These are phyloP conservation scores for Chrysanthemum seticuspe DNA, from an alignment of 129 eudicot species.

Conservation along the genomic window DNA sequence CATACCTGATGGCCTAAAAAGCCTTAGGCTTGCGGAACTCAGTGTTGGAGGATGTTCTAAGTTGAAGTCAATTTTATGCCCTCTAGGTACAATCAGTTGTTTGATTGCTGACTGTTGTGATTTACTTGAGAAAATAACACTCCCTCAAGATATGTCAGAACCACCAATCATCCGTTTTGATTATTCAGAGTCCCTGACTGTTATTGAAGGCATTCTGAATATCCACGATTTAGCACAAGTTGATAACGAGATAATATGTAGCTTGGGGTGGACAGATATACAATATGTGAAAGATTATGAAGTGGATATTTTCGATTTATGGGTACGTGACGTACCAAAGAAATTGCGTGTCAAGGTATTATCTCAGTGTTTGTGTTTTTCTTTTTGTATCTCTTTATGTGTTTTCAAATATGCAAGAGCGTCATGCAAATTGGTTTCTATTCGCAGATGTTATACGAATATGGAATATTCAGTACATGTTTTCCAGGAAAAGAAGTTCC, in stretches of 20 bases:
- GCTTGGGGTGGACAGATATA: constrained; percentile 13
- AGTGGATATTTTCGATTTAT: too few relatives aligned
- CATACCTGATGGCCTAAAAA: constrained; percentile 23
- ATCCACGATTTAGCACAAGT: background rate
- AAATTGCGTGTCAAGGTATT: background rate
- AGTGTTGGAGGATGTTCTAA: background rate
- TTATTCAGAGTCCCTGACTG: background rate
- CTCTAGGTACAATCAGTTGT: background rate
- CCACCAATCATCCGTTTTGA: background rate
- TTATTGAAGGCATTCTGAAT: constrained; percentile 2
- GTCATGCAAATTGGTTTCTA: background rate
- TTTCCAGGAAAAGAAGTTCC: background rate
- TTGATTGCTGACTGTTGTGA: background rate
- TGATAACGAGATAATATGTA: constrained; percentile 1
- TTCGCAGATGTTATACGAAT: background rate
- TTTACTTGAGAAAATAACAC: background rate
- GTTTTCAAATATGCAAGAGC: background rate
- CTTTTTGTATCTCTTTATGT: too few relatives aligned
- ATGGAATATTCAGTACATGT: background rate
- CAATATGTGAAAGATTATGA: too few relatives aligned
- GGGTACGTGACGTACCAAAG: too few relatives aligned
- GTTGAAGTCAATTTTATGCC: constrained; percentile 2
- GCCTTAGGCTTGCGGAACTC: constrained; percentile 12
- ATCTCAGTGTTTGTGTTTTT: background rate
- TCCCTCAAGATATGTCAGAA: background rate